Evolutionary conservation across 2,329 filamentous ascomycete species (phyloP).

Genomic region (Ceratocystis eucalypticola): DNA sequence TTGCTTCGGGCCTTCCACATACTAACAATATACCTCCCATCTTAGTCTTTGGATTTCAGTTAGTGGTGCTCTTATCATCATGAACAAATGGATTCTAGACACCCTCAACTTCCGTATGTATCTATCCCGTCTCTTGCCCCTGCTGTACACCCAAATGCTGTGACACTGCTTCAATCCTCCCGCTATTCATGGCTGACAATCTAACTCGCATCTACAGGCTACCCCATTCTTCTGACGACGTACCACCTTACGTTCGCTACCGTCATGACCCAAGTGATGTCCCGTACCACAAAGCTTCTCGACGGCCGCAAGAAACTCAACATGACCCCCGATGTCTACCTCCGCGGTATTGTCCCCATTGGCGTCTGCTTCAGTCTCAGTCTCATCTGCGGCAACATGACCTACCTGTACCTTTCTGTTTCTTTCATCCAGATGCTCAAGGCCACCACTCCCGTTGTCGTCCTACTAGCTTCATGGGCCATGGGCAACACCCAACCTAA

Average conservation of each 20-base stretch:
- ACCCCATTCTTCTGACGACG: conserved; percentile 75
- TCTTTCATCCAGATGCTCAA: conserved; percentile 99
- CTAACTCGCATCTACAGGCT: conserved; percentile 37
- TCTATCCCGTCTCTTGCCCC: background rate
- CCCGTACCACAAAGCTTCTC: conserved; percentile 75
- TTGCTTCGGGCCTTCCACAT: background rate
- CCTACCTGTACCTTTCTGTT: conserved; percentile 88
- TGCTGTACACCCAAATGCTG: background rate
- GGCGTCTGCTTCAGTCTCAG: conserved; percentile 91
- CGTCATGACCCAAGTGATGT: conserved; percentile 84
- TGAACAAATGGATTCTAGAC: conserved; percentile 98
- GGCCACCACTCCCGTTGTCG: conserved; percentile 90
- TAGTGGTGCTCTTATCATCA: conserved; percentile 88
- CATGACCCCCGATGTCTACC: conserved; percentile 89
- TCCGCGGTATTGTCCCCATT: conserved; percentile 87
- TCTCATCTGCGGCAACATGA: conserved; percentile 91
- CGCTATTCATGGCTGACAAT: background rate
- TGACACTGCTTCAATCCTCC: background rate
- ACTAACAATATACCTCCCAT: conserved; percentile 3
- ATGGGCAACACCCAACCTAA: conserved; percentile 76
- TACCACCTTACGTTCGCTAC: conserved; percentile 93
- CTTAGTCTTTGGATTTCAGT: conserved; percentile 61
- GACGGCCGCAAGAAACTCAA: conserved; percentile 93
- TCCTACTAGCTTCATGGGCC: conserved; percentile 77
- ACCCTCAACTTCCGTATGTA: conserved; percentile 57